Evolutionary conservation across 345 rosid genomes (phyloP), one percentile per base, ranked within the genome.

Genomic region (Aethionema arabicum): DNA sequence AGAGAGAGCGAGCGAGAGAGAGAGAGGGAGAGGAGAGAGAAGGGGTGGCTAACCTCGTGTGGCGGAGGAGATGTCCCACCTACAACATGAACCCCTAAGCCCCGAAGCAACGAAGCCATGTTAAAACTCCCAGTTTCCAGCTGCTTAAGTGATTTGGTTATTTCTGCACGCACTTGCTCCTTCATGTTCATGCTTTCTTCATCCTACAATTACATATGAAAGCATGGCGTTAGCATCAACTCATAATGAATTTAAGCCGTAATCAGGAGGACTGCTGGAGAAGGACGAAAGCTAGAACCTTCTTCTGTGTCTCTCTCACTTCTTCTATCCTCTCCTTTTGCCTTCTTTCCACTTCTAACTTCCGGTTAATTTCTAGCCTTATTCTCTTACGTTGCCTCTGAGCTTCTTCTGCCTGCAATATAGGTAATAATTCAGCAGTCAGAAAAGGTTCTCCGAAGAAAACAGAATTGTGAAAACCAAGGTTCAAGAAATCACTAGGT

Each of bases 261-360:
- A 58, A 37, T 64, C 47, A 48, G 3, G 49, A 56, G 55, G 27
- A 43, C 36, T 10, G 44, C 12, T 8, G 47, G 42, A 42, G 53
- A 11, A 51, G 12, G 29, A 16, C 31, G 8, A 42, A 13, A 13
- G 13, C 11, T 5, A 1, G 32, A 35, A 86, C 98, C 96, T 83
- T 87, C 87, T 83, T 89, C 68, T 89, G 87, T 39, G 89, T 72
- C 72, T 81, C 91, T 66, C 96, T 83, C 72, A 89, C 76, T 85
- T 92, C 98, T 67, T 89, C 88, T 72, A 87, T 62, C 4, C 93
- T 86, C 80, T 81, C 86, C 72, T 87, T 87, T 76, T 83, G 89
- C 74, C 95, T 76, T 80, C 76, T 87, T 78, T 89, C 84, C 91
- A 92, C 76, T 64, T 89, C 91, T 62, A 83, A 60, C 60, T 76